These are phyloP conservation scores for Lodderomyces margitis DNA, from an alignment of 1,139 yeast genomes.

Conservation along the genomic window DNA sequence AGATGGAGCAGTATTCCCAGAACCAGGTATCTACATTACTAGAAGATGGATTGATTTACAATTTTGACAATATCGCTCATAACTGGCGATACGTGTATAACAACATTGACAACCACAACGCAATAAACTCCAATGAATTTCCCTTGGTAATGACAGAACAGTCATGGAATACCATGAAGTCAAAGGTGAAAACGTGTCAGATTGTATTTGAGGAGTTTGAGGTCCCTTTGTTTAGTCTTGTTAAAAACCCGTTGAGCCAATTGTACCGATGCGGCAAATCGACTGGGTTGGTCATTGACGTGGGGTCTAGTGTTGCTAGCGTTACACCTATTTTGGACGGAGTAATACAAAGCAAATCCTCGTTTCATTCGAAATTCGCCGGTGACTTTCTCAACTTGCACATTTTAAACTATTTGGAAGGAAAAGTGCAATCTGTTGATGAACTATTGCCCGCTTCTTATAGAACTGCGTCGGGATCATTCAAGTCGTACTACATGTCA, in stretches of 20 bases:
- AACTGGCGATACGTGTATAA: constrained; percentile 61
- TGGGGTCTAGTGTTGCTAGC: constrained; percentile 60
- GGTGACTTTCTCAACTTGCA: constrained; percentile 69
- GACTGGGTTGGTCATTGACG: constrained; percentile 65
- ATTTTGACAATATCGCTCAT: constrained; percentile 58
- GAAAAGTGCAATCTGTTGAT: constrained; percentile 24
- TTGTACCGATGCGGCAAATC: constrained; percentile 68
- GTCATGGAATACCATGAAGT: constrained; percentile 57
- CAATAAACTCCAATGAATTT: constrained; percentile 48
- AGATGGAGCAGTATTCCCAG: constrained; percentile 38
- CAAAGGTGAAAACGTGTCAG: constrained; percentile 51
- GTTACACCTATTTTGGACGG: constrained; percentile 77
- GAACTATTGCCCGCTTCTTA: constrained; percentile 29
- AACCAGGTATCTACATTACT: constrained; percentile 60
- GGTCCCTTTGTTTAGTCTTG: constrained; percentile 65
- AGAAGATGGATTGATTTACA: constrained; percentile 64
- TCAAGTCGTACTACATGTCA: constrained; percentile 43
- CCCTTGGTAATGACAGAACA: constrained; percentile 70
- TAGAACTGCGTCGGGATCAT: constrained; percentile 39
- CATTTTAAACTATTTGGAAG: constrained; percentile 38
- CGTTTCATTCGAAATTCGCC: constrained; percentile 60
- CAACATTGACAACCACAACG: constrained; percentile 42
- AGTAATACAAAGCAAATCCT: constrained; percentile 57
- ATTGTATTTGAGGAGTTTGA: constrained; percentile 62
- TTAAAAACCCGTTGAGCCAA: constrained; percentile 69